Evolutionary conservation across 352 stramenopile genomes (phyloP), one percentile per base, ranked within the genome.

Genomic region (Hyaloperonospora arabidopsidis): DNA sequence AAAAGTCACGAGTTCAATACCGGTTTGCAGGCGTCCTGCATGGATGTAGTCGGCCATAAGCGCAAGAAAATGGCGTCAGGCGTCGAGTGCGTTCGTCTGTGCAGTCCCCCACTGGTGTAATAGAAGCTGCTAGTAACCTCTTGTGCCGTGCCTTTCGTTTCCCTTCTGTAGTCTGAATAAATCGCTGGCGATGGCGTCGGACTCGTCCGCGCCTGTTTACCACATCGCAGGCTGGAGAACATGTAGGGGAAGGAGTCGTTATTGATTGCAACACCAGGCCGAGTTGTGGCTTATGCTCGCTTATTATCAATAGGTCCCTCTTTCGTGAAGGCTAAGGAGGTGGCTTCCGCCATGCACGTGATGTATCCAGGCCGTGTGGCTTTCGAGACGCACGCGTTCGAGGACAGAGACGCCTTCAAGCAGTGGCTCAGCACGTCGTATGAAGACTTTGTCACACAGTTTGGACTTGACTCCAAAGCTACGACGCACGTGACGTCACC

Each of bases 191-290:
- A 43, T 18, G 40, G 15, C 59, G 6, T 32, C 35, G 19, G 45
- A 41, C 44, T 52, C 49, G 21, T 63, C 55, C 41, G 64, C 54
- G 6, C 62, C 65, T 22, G 79, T 59, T 19, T 86, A 81, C 63
- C 71, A 89, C 61, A 65, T 91, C 59, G 72, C 77, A 18, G 80
- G 80, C n/a, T 91, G 80, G 80, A 70, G 55, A 45, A 73, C 71
- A 46, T 89, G 80, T 74, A 52, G 54, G 54, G 74, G 39, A 13
- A 22, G 1, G 12, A 29, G 32, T 25, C 32, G 0, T 29, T 7
- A 13, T n/a, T 4, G 47, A 35, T 17, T 49, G n/a, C 2, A 34
- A 15, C 12, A 1, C 12, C 6, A n/a, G 10, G 5, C 25, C 22
- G 7, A 32, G 5, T 21, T 32, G 8, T 39, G n/a, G 13, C 45